These are phyloP conservation scores for Monilinia laxa DNA, from an alignment of 2,329 filamentous ascomycete species.

Conservation along the genomic window DNA sequence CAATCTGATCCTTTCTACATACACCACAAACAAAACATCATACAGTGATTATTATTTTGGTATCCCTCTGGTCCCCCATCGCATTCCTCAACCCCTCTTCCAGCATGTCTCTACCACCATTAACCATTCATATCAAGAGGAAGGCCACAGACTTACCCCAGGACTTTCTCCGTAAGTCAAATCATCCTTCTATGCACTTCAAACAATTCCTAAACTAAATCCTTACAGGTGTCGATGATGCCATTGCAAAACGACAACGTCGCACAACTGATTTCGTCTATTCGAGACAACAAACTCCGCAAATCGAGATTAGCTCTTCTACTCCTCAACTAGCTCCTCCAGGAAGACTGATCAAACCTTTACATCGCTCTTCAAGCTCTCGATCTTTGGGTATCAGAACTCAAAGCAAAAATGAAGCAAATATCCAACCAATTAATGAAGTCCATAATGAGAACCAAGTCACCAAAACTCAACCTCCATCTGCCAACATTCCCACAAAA, in stretches of 20 bases:
- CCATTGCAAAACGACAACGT: slow-evolving; percentile 33
- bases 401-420: slow-evolving; percentile 3
- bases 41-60: background rate
- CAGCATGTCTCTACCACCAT: slow-evolving; percentile 39
- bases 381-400: slow-evolving; percentile 14
- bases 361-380: slow-evolving; percentile 27
- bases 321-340: slow-evolving; percentile 20
- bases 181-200: background rate
- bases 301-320: slow-evolving; percentile 11
- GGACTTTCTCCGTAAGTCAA: slow-evolving; percentile 39
- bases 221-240: slow-evolving; percentile 37
- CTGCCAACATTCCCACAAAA: background rate
- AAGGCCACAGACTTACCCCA: slow-evolving; percentile 41
- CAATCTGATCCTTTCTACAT: background rate
- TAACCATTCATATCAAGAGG: slow-evolving; percentile 39
- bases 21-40: no score
- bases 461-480: background rate
- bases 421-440: background rate
- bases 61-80: background rate
- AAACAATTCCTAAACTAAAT: background rate
- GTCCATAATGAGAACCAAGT: slow-evolving; percentile 2
- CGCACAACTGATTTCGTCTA: slow-evolving; percentile 36
- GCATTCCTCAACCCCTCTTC: background rate
- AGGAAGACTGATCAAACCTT: slow-evolving; percentile 31
- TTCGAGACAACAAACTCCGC: slow-evolving; percentile 31